A percentile compares a stretch with the other conserved stretches of the same genome.
Evolutionary conservation across 192 early-diverging fungal genomes (phyloP).

Genomic region (Cetraspora pellucida): DNA sequence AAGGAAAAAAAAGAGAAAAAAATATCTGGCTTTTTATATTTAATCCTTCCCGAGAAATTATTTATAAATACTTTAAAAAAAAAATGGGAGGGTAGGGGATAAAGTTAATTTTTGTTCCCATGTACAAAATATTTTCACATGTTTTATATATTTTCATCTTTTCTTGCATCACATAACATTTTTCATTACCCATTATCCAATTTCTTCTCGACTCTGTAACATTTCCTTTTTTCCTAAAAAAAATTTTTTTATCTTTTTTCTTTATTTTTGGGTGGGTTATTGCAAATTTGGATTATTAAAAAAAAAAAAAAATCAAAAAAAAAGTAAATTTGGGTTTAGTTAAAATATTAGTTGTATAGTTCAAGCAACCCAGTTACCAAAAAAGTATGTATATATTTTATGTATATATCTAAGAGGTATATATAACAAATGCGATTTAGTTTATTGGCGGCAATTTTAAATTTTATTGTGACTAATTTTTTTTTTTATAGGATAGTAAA

Average conservation of each 20-base stretch:
- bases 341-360: background rate
- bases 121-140: conserved; percentile 5
- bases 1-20: background rate
- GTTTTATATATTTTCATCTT: background rate
- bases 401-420: background rate
- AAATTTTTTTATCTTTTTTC: background rate
- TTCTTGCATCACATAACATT: background rate
- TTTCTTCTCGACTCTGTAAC: background rate
- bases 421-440: background rate
- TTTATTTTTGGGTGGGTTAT: background rate
- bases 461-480: too few species aligned
- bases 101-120: background rate
- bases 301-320: background rate
- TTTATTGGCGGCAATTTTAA: too few species aligned
- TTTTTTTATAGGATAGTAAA: too few species aligned
- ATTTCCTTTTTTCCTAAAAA: background rate
- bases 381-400: background rate
- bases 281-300: background rate
- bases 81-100: background rate
- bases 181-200: background rate
- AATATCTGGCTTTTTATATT: background rate
- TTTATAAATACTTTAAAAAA: background rate
- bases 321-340: background rate
- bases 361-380: background rate
- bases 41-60: background rate